Evolutionary conservation across 805 yeast species (phyloP).

Genomic region (Yarrowia keelungensis): DNA sequence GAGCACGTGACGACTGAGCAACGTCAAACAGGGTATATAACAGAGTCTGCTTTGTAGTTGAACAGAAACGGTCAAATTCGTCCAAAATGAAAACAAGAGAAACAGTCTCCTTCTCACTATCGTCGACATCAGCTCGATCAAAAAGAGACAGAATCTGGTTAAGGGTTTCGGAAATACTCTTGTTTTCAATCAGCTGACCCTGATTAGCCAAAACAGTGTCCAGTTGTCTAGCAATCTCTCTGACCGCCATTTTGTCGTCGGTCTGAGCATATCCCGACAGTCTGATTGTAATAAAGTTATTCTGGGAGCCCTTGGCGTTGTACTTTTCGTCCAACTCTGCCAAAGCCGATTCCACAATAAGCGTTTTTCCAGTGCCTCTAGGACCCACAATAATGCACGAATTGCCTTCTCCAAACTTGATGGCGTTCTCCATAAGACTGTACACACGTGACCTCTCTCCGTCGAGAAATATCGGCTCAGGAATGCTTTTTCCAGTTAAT

Average conservation of each 20-base stretch:
- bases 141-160: constrained; percentile 46
- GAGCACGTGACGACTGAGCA: constrained; percentile 72
- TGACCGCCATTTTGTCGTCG: constrained; percentile 79
- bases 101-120: constrained; percentile 47
- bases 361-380: constrained; percentile 75
- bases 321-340: constrained; percentile 53
- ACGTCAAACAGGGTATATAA: constrained; percentile 88
- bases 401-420: constrained; percentile 75
- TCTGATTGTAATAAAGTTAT: constrained; percentile 66
- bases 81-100: constrained; percentile 82
- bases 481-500: constrained; percentile 45
- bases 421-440: constrained; percentile 66
- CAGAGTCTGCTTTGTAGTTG: constrained; percentile 76
- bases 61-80: constrained; percentile 81
- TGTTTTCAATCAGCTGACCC: constrained; percentile 45
- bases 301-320: constrained; percentile 43
- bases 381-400: constrained; percentile 85
- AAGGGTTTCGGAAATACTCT: constrained; percentile 47
- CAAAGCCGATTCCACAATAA: constrained; percentile 66
- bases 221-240: constrained; percentile 85
- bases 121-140: constrained; percentile 43
- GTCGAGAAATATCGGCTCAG: constrained; percentile 51
- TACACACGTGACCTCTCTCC: constrained; percentile 58
- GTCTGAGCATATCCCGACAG: constrained; percentile 75
- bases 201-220: constrained; percentile 52